Evolutionary conservation across 1,284 basidiomycete species (phyloP).

Genomic region (Ceratobasidium theobromae): DNA sequence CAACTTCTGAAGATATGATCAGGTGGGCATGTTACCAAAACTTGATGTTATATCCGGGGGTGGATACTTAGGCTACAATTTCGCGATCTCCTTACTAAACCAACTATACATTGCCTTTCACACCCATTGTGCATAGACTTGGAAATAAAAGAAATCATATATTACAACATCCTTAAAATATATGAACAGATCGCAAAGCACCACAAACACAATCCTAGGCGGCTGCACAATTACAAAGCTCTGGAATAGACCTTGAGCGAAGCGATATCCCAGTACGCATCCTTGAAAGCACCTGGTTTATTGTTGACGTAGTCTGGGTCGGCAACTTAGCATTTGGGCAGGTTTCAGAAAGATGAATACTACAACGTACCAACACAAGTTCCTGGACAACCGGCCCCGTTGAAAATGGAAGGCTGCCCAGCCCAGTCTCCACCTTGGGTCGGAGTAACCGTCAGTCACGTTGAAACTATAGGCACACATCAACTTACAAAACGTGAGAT

Average conservation of each 20-base stretch:
- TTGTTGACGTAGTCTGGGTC: constrained; percentile 58
- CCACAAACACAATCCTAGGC: too few species aligned
- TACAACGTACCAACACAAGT: constrained; percentile 55
- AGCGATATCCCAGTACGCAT: constrained; percentile 69
- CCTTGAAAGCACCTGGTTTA: constrained; percentile 61
- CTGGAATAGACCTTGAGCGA: constrained; percentile 45
- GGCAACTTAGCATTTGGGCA: neutral
- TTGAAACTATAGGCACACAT: too few species aligned
- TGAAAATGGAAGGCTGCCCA: constrained; percentile 49
- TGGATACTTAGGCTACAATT: too few species aligned
- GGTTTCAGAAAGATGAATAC: neutral
- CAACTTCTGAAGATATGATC: too few species aligned
- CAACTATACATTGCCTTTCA: too few species aligned
- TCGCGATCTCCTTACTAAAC: too few species aligned
- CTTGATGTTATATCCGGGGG: too few species aligned
- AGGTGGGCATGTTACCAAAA: too few species aligned
- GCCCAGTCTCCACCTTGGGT: constrained; percentile 67
- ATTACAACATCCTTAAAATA: too few species aligned
- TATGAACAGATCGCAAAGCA: too few species aligned
- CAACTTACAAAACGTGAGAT: constrained; percentile 53
- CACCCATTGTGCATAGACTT: too few species aligned
- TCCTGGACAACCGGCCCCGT: constrained; percentile 51
- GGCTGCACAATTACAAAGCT: neutral
- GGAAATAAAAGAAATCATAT: too few species aligned
- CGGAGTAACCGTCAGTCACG: neutral